phyloP scores from a whole-genome alignment of 352 stramenopile species.

The Phytophthora macrochlamydospora region DNA sequence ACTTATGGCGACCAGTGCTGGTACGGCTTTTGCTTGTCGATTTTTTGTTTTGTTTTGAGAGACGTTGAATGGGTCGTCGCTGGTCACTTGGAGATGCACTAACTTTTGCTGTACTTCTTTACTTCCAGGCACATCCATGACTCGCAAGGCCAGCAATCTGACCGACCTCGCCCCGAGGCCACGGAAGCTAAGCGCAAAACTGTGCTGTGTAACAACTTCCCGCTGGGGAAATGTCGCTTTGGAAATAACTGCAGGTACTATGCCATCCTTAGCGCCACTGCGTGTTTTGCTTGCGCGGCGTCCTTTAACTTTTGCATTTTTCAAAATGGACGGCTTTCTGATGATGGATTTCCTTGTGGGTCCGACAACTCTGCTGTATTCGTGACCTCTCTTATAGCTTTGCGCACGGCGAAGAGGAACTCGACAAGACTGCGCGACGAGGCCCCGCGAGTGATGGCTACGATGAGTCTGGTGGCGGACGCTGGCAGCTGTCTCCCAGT shows the following conservation, averaged over 20 bases:
- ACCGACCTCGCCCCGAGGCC: slow-evolving; percentile 38
- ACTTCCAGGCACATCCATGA: slow-evolving; percentile 68
- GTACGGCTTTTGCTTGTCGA: slow-evolving; percentile 48
- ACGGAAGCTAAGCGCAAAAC: slow-evolving; percentile 69
- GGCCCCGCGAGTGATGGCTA: slow-evolving; percentile 6
- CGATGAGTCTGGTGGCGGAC: slow-evolving; percentile 27
- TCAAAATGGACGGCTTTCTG: slow-evolving; percentile 32
- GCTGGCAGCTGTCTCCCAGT: slow-evolving; percentile 34
- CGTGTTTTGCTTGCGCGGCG: slow-evolving; percentile 16
- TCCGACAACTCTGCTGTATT: slow-evolving; percentile 27
- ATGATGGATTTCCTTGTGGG: slow-evolving; percentile 36
- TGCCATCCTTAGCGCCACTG: slow-evolving; percentile 28
- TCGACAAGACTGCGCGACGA: slow-evolving; percentile 40
- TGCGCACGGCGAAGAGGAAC: slow-evolving; percentile 79
- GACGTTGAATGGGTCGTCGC: not conserved
- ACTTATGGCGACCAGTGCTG: slow-evolving; percentile 84
- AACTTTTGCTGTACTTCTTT: slow-evolving; percentile 8
- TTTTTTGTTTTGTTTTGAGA: slow-evolving; percentile 8
- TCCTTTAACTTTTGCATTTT: slow-evolving; percentile 4
- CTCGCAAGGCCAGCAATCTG: slow-evolving; percentile 19
- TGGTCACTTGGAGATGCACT: slow-evolving; percentile 9
- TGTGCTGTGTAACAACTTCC: slow-evolving; percentile 79
- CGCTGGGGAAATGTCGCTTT: slow-evolving; percentile 75
- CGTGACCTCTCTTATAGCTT: slow-evolving; percentile 55
- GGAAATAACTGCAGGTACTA: slow-evolving; percentile 86